These are phyloP conservation scores for Metschnikowia lachancei DNA, from an alignment of 805 yeast species.

Conservation along the genomic window DNA sequence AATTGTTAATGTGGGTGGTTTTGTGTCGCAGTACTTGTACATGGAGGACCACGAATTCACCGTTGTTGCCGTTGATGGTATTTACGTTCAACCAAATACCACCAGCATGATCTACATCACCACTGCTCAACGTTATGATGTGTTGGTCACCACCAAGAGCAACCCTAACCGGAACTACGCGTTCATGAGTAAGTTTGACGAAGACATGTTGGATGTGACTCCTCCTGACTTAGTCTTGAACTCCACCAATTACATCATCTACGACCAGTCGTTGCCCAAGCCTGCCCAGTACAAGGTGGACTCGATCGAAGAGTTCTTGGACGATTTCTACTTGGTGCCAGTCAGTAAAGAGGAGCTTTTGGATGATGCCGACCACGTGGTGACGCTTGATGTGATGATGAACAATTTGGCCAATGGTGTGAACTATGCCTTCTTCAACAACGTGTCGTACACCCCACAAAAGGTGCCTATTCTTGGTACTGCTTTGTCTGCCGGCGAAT, in stretches of 20 bases:
- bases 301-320: constrained; percentile 46
- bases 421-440: constrained; percentile 94
- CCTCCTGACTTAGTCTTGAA: constrained; percentile 68
- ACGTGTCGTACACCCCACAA: constrained; percentile 72
- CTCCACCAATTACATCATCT: constrained; percentile 72
- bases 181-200: constrained; percentile 77
- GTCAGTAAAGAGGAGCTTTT: constrained; percentile 36
- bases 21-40: constrained; percentile 84
- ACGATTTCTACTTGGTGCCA: constrained; percentile 39
- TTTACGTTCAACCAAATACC: constrained; percentile 71
- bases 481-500: constrained; percentile 66
- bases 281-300: constrained; percentile 42
- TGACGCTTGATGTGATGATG: constrained; percentile 77
- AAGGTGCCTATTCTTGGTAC: constrained; percentile 83
- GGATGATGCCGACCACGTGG: constrained; percentile 66
- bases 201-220: constrained; percentile 72
- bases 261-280: constrained; percentile 40
- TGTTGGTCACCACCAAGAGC: constrained; percentile 70
- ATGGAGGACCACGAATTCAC: constrained; percentile 86
- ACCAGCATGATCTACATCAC: constrained; percentile 75
- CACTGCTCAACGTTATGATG: constrained; percentile 89
- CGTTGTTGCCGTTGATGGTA: constrained; percentile 90
- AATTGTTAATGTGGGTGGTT: constrained; percentile 83
- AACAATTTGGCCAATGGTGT: constrained; percentile 81
- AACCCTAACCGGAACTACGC: constrained; percentile 66